phyloP scores from a whole-genome alignment of 2,329 filamentous ascomycete genomes.

The Penicillium nordicum region DNA sequence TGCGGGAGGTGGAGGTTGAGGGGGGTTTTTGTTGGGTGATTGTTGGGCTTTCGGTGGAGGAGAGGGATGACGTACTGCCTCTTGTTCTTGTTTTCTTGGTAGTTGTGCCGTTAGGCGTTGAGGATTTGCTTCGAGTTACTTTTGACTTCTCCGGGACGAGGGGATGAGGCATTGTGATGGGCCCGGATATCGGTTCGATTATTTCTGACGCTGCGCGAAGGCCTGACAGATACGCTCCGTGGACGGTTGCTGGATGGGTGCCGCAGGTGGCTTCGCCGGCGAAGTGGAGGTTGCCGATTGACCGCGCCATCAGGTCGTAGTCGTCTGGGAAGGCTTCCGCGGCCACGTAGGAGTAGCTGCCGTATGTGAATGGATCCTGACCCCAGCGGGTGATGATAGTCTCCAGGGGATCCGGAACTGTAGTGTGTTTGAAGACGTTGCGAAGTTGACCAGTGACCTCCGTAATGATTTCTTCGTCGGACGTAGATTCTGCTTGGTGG shows the following conservation, averaged over 20 bases:
- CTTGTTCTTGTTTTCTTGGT: slow-evolving; percentile 6
- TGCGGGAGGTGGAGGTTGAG: slow-evolving; percentile 11
- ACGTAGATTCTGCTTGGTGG: slow-evolving; percentile 75
- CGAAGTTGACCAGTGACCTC: slow-evolving; percentile 79
- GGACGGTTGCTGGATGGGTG: slow-evolving; percentile 93
- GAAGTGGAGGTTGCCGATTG: slow-evolving; percentile 86
- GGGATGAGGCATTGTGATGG: slow-evolving; percentile 71
- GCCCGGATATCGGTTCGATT: slow-evolving; percentile 73
- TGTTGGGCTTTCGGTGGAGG: slow-evolving; percentile 23
- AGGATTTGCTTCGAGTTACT: slow-evolving; percentile 38
- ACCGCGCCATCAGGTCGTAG: slow-evolving; percentile 84
- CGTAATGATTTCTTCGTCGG: slow-evolving; percentile 69
- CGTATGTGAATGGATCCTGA: slow-evolving; percentile 82
- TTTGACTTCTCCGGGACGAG: slow-evolving; percentile 61
- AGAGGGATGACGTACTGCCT: neutral
- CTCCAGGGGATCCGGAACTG: slow-evolving; percentile 76
- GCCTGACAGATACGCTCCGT: slow-evolving; percentile 92
- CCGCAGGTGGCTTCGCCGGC: slow-evolving; percentile 95
- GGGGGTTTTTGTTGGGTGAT: slow-evolving; percentile 1
- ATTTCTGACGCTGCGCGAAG: slow-evolving; percentile 85
- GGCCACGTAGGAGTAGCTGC: slow-evolving; percentile 92
- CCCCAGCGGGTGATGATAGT: slow-evolving; percentile 90
- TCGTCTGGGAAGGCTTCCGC: slow-evolving; percentile 78
- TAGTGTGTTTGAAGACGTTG: slow-evolving; percentile 63
- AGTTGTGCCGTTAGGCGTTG: slow-evolving; percentile 9